Base-by-base conservation (phyloP, 176 grass and related monocot species). In the Aegilops tauschii region DNA sequence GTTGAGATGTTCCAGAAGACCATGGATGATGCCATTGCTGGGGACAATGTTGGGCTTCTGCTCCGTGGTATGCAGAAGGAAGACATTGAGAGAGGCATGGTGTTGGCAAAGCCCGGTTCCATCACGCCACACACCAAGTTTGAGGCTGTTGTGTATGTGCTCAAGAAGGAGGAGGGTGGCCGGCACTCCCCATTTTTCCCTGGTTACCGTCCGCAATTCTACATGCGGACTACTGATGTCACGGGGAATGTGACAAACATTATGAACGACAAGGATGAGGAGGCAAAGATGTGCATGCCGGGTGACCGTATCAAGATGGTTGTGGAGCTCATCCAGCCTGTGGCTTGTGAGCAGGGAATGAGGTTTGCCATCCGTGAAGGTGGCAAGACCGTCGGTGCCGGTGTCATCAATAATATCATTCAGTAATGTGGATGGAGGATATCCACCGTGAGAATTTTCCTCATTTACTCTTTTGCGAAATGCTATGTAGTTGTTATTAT, bases 1-100 rank as follows among this genome's bases (percentile, higher is more conserved):
- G 95, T 97, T 5, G 95, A 97, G 88, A 97, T 97, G 95, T 97
- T 95, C 84, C 93, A 95, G 82, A 97, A 97, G 85, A 97, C 90
- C 21, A 88, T 97, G 78, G 93, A 95, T 29, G 95, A 97, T 42
- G 95, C 95, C 75, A 93, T 97, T 83, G 95, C 93, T 1, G 93
- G 95, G 5, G 95, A 97, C 85, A 97, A 97, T 87, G 95, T 97
- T 0, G 91, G 93, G 0, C 69, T 97, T 1, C 85, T 97, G 8
- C 92, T 97, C 71, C 89, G 95, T 68, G 95, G 95, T 73, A 91
- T 95, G 37, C 89, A 91, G 78, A 97, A 97, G 89, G 89, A 79
- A 0, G 95, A 97, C 82, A 91, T 97, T 18, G 91, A 95, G 84
- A 86, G 95, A 61, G 95, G 95, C 17, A 97, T 97, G 95, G 95